Conservation (phyloP, 257 asterid genomes). For the Nicotiana noctiflora region DNA sequence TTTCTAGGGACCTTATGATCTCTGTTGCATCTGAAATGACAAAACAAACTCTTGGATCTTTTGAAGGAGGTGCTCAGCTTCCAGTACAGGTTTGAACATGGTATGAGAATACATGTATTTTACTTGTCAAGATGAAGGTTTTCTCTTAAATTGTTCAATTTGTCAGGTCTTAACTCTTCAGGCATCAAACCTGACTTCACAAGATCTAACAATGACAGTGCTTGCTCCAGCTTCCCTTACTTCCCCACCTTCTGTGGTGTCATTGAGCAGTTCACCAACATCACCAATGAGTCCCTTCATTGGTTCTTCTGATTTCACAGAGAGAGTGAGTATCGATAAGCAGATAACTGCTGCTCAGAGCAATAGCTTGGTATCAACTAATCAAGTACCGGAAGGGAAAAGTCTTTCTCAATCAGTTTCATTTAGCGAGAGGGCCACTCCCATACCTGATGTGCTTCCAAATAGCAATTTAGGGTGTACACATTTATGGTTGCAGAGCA, state of each 20-base stretch:
- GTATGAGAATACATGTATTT: slow-evolving; percentile 14
- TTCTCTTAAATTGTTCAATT: slow-evolving; percentile 24
- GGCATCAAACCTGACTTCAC: slow-evolving; percentile 86
- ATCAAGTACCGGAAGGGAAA: slow-evolving; percentile 38
- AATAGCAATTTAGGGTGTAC: slow-evolving; percentile 76
- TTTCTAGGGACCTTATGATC: slow-evolving; percentile 86
- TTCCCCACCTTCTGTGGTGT: slow-evolving; percentile 82
- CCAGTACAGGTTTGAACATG: slow-evolving; percentile 69
- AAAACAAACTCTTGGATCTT: slow-evolving; percentile 58
- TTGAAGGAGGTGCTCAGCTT: slow-evolving; percentile 57
- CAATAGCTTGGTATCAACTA: slow-evolving; percentile 22
- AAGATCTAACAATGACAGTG: slow-evolving; percentile 82
- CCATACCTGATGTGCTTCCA: slow-evolving; percentile 56
- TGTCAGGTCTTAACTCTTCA: slow-evolving; percentile 92
- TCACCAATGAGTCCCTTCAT: slow-evolving; percentile 52
- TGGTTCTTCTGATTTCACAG: slow-evolving; percentile 34
- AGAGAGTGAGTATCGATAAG: slow-evolving; percentile 31
- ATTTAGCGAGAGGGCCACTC: slow-evolving; percentile 26
- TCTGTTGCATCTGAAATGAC: slow-evolving; percentile 97
- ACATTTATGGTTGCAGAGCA: slow-evolving; percentile 96
- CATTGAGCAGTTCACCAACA: slow-evolving; percentile 61
- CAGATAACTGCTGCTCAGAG: slow-evolving; percentile 27
- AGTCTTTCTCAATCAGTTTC: slow-evolving; percentile 30
- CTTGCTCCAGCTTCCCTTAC: slow-evolving; percentile 97
- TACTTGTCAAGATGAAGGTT: slow-evolving; percentile 10